Conservation (phyloP, 805 yeast genomes). For the Kluyveromyces starmeri region DNA sequence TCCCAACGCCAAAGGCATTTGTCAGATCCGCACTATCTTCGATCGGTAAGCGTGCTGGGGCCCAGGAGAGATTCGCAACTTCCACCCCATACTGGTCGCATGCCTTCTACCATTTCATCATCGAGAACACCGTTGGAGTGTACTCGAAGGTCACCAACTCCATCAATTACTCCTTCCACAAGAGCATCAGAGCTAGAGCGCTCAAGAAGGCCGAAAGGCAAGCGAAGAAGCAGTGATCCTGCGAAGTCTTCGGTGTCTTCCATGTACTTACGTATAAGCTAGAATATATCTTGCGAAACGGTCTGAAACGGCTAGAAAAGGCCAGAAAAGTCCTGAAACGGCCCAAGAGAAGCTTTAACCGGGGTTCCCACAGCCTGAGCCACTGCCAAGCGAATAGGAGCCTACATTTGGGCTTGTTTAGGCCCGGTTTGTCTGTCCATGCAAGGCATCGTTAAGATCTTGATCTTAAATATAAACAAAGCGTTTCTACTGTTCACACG, state of each 20-base stretch:
- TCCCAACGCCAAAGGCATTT: slow-evolving; percentile 77
- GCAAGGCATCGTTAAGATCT: no score
- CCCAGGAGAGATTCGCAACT: slow-evolving; percentile 83
- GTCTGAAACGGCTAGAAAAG: no score
- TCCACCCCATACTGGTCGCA: slow-evolving; percentile 90
- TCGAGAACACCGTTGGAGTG: slow-evolving; percentile 75
- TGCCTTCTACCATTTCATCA: slow-evolving; percentile 80
- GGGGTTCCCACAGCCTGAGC: no score
- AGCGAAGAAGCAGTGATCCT: slow-evolving; percentile 19
- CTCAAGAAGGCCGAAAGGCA: slow-evolving; percentile 46
- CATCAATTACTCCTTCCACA: slow-evolving; percentile 70
- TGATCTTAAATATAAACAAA: no score
- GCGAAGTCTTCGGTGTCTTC: not conserved
- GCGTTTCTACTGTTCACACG: no score
- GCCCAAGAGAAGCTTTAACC: no score
- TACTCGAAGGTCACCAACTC: slow-evolving; percentile 60
- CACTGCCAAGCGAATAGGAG: no score
- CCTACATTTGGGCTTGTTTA: no score
- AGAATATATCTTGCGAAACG: no score
- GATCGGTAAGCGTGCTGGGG: slow-evolving; percentile 82
- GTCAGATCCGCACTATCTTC: slow-evolving; percentile 61
- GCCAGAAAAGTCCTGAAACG: no score
- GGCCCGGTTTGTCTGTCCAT: no score
- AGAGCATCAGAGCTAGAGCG: slow-evolving; percentile 72
- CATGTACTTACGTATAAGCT: no score